Percentiles rank a stretch among this genome's conserved stretches.
Conservation (phyloP, 495 filamentous ascomycete genomes). For the Aspergillus sparsus region DNA sequence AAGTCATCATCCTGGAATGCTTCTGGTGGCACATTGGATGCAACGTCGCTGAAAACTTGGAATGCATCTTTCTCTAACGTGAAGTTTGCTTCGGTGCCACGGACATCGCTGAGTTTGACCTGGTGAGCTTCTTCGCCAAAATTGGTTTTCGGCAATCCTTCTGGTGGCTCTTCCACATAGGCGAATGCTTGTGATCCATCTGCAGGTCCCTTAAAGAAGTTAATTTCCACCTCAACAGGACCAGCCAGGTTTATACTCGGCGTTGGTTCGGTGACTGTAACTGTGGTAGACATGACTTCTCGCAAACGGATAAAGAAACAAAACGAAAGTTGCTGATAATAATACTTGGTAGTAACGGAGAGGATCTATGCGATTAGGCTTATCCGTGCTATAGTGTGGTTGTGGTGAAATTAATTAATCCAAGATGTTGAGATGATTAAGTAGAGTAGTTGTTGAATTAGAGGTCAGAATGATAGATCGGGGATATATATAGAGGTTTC, state of each 20-base stretch:
- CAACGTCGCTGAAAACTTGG: constrained; percentile 49
- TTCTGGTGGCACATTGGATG: constrained; percentile 47
- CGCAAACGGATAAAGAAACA: too few species aligned
- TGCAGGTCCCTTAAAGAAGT: constrained; percentile 64
- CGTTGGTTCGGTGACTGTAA: background rate
- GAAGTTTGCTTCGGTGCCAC: constrained; percentile 61
- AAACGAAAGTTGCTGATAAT: too few species aligned
- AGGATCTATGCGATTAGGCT: too few species aligned
- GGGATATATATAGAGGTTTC: background rate
- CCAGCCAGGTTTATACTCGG: constrained; percentile 36
- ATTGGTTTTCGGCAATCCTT: constrained; percentile 58
- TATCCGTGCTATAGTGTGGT: too few species aligned
- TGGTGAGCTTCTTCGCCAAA: constrained; percentile 43
- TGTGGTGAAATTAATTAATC: too few species aligned
- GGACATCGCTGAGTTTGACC: constrained; percentile 64
- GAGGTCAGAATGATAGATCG: too few species aligned
- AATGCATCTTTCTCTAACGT: constrained; percentile 74
- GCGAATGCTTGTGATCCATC: constrained; percentile 66
- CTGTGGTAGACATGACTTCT: background rate
- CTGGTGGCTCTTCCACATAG: constrained; percentile 62
- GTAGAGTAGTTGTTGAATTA: too few species aligned
- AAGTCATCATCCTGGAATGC: constrained; percentile 63
- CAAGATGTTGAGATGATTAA: too few species aligned
- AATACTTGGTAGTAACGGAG: too few species aligned
- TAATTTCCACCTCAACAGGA: constrained; percentile 59